Evolutionary conservation across 371 early-diverging fungal genomes (phyloP).

Genomic region (Thermomucor indicae-seudaticae): DNA sequence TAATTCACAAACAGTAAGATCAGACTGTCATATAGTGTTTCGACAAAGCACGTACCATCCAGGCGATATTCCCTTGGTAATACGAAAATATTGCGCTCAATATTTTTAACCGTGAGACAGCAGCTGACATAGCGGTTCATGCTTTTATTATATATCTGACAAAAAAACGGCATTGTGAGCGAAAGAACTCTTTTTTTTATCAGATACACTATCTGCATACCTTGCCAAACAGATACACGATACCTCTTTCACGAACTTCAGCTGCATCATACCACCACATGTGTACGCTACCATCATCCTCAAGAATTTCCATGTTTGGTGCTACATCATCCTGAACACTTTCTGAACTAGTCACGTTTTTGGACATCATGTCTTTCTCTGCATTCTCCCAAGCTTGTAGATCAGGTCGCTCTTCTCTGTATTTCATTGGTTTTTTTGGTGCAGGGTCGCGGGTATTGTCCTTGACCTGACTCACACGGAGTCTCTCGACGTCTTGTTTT

Average conservation of each 20-base stretch:
- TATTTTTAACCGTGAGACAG: conserved; percentile 75
- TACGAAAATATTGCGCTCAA: conserved; percentile 85
- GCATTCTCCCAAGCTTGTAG: conserved; percentile 28
- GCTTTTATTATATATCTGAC: conserved; percentile 41
- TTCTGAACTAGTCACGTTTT: conserved; percentile 8
- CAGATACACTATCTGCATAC: conserved; percentile 13
- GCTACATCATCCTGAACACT: conserved; percentile 13
- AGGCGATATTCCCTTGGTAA: conserved; percentile 69
- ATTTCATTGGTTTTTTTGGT: too few species aligned
- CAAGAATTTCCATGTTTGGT: conserved; percentile 30
- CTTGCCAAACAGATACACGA: conserved; percentile 92
- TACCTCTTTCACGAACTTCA: conserved; percentile 74
- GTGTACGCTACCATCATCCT: conserved; percentile 56
- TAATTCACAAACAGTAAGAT: conserved; percentile 12
- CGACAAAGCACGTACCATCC: conserved; percentile 49
- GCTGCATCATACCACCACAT: conserved; percentile 94
- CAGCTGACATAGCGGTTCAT: conserved; percentile 70
- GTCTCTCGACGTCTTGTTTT: conserved; percentile 7
- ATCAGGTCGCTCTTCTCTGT: conserved; percentile 13
- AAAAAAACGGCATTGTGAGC: neutral
- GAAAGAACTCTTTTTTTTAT: too few species aligned
- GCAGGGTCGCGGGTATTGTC: neutral
- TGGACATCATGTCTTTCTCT: conserved; percentile 6
- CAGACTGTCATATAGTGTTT: too few species aligned
- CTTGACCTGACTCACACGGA: neutral